These are phyloP conservation scores for Gymnopus androsaceus DNA, from an alignment of 1,284 basidiomycete species.

Conservation along the genomic window DNA sequence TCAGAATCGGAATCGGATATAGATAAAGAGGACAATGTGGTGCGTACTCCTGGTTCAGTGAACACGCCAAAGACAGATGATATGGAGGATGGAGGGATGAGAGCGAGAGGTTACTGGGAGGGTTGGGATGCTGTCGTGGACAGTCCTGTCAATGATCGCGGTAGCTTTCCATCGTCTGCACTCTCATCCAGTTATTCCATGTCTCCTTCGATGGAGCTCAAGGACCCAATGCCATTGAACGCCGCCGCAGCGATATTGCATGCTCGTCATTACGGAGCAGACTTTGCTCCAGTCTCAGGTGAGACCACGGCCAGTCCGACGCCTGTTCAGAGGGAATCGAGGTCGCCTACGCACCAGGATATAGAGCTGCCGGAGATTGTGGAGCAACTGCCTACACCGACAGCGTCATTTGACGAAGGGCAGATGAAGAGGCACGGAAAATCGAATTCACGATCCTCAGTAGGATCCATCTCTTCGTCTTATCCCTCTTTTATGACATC, in stretches of 20 bases:
- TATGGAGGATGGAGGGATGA: constrained; percentile 39
- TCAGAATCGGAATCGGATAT: constrained; percentile 22
- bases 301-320: neutral
- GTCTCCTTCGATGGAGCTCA: neutral
- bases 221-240: neutral
- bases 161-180: neutral
- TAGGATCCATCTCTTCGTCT: neutral
- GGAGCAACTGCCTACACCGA: constrained; percentile 9
- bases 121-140: constrained; percentile 37
- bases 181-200: neutral
- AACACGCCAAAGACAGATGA: constrained; percentile 34
- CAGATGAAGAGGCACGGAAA: neutral
- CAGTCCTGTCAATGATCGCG: constrained; percentile 8
- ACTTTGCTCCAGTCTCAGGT: neutral
- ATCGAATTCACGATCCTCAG: neutral
- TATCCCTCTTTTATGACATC: neutral
- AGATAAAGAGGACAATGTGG: too few species aligned
- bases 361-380: constrained; percentile 3
- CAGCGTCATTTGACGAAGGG: neutral
- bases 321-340: neutral
- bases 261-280: neutral
- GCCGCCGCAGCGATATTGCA: neutral
- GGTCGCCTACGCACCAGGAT: neutral
- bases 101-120: constrained; percentile 39
- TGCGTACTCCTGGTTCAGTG: constrained; percentile 15